Evolutionary conservation across 495 filamentous ascomycete genomes (phyloP), one percentile per base, ranked within the genome.

Genomic region (Hapsidospora chrysogenum): DNA sequence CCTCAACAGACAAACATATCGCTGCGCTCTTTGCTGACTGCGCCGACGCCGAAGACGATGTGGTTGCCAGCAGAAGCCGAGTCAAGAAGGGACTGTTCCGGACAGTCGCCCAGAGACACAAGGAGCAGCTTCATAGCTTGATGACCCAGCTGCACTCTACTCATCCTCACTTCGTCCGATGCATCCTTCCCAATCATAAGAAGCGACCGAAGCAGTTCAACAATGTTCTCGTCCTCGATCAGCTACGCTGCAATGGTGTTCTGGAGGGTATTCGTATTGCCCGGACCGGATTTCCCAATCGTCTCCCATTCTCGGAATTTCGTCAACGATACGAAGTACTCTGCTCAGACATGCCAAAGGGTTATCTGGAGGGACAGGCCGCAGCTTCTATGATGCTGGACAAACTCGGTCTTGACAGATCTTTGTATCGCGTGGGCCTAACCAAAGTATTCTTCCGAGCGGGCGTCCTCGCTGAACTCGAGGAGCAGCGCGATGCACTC

Each of bases 381-480:
- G 83, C 74, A 1, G 80, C 85, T 18, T 74, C 71, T 20, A 70
- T 85, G 16, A 95, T 99, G 74, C 66, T 99, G 3, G 80, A 93
- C 34, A 85, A 81, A 54, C 70, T 99, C 3, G 74, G 72, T 13
- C 65, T 96, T 46, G 89, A 99, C 49, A 70, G 60, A 39, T 63
- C 82, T 2, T 71, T 92, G 29, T 99, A 89, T 55, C 80, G 92
- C 17, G 84, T 99, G 39, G 92, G 92, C 31, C 58, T 93, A 22
- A 95, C 92, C 16, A 99, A 99, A 47, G 87, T 99, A 6, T 99
- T 99, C 60, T 99, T 99, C 65, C 66, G 89, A 37, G 86, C 92
- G 31, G 92, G 92, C 36, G 89, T 99, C 4, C 69, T 99, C 16
- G 92, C 92, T 17, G 92, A 96, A 45, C 65, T 99, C 20, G 92